Percentiles rank a stretch among this genome's conserved stretches.
Evolutionary conservation across 2,329 filamentous ascomycete genomes (phyloP).

Genomic region (Beauveria sp.): DNA sequence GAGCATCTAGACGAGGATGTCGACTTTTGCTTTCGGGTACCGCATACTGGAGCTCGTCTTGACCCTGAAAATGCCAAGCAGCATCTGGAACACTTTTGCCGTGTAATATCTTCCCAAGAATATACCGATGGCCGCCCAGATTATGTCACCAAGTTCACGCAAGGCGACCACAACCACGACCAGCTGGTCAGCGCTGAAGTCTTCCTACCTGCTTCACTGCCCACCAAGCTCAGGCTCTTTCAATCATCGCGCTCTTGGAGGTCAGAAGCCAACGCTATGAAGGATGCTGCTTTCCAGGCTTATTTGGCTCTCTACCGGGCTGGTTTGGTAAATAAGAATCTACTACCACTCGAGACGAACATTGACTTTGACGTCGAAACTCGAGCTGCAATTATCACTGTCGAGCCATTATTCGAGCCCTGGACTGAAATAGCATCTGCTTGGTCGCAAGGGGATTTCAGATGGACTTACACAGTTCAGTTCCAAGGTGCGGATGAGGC

Average conservation of each 20-base stretch:
- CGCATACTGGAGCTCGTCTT: slow-evolving; percentile 52
- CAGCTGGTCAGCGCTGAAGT: slow-evolving; percentile 50
- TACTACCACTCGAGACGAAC: slow-evolving; percentile 55
- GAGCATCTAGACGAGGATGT: slow-evolving; percentile 34
- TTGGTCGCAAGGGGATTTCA: slow-evolving; percentile 27
- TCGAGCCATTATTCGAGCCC: slow-evolving; percentile 35
- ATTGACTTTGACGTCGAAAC: slow-evolving; percentile 32
- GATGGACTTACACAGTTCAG: neutral
- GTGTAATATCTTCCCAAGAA: slow-evolving; percentile 45
- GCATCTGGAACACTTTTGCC: slow-evolving; percentile 81
- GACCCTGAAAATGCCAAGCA: slow-evolving; percentile 64
- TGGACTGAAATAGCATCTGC: slow-evolving; percentile 37
- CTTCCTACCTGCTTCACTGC: slow-evolving; percentile 61
- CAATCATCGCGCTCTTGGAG: slow-evolving; percentile 43
- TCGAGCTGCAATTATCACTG: slow-evolving; percentile 27
- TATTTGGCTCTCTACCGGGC: slow-evolving; percentile 62
- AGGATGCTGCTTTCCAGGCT: slow-evolving; percentile 77
- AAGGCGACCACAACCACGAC: slow-evolving; percentile 18
- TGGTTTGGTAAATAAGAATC: slow-evolving; percentile 67
- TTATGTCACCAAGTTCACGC: slow-evolving; percentile 48
- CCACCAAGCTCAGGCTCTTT: slow-evolving; percentile 29
- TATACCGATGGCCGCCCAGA: slow-evolving; percentile 61
- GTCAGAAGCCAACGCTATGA: slow-evolving; percentile 64
- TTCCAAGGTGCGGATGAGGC: slow-evolving; percentile 14
- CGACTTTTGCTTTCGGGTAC: slow-evolving; percentile 26